Base-by-base conservation (phyloP, 2,329 filamentous ascomycete species). In the Hypoxylon sp. region DNA sequence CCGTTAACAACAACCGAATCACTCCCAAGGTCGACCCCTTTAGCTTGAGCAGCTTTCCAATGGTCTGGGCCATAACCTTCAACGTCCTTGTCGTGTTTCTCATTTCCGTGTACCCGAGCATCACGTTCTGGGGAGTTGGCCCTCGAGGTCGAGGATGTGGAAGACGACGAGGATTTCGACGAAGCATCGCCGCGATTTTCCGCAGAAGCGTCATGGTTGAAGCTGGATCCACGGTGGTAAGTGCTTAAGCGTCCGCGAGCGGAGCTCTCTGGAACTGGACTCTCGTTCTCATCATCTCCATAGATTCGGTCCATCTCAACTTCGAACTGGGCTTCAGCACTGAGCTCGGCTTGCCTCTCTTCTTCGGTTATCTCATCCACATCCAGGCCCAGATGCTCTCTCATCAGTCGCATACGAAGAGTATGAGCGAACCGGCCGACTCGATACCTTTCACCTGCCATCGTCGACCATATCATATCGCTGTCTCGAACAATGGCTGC, bases 331-430 rank as follows among this genome's bases (percentile, higher is more conserved):
- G 77, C 78, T 52, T 84, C 83, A 13, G 83, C 80, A 69, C 90
- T 88, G 50, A 87, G 77, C 71, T 93, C 89, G 26, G 87, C 86
- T 69, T 87, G 84, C 52, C 90, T 85, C 69, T 93, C 89, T 64
- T 94, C 88, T 73, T 95, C 92, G 73, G 92, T 87, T 62, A 97
- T 89, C 72, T 92, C 91, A 76, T 99, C 95, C 3, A 97, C 93
- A 73, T 98, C 94, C 39, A 98, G 82, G n/a, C 95, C 95, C 28
- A 99, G 83, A 80, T 99, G 95, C 78, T 99, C 95, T 66, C 94
- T 87, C 95, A 98, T 98, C 50, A 98, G 83, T 24, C 95, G 91
- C 81, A 97, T 89, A 28, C 95, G 92, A 54, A 99, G 85, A 0
- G 93, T 95, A 76, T 98, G 94, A 5, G 95, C 92, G 77, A 97